phyloP scores from a whole-genome alignment of 805 yeast species.

The Wickerhamiella sergipiensis region DNA sequence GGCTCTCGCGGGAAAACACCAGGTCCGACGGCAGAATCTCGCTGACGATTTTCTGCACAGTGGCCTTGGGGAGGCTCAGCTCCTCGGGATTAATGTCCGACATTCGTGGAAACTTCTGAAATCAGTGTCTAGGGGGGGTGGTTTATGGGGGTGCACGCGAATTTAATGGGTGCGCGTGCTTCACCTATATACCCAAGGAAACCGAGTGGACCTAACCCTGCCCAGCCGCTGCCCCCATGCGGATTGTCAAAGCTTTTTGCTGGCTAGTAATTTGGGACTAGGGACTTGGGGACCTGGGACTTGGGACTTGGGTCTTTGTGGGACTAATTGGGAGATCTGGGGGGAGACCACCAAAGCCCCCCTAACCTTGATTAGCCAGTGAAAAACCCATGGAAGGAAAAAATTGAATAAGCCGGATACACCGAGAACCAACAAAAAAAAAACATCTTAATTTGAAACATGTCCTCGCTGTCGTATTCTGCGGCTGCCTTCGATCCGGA shows the following conservation, averaged over 20 bases:
- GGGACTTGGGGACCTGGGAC: no score
- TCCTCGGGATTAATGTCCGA: conserved; percentile 22
- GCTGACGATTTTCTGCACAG: conserved; percentile 86
- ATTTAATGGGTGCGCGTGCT: not conserved
- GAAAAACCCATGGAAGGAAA: not conserved
- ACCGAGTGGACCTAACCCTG: not conserved
- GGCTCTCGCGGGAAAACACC: conserved; percentile 80
- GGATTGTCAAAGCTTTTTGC: no score
- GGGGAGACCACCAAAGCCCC: not conserved
- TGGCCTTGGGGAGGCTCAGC: conserved; percentile 41
- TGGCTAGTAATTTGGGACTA: no score
- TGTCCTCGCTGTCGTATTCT: conserved; percentile 10
- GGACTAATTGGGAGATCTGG: no score
- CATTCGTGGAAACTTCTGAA: conserved; percentile 5
- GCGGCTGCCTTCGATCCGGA: conserved; percentile 41
- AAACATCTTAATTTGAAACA: no score
- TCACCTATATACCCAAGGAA: not conserved
- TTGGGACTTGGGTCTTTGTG: no score
- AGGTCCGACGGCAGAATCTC: conserved; percentile 84
- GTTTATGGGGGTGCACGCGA: not conserved
- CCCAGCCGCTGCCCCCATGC: not conserved
- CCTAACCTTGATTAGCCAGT: not conserved
- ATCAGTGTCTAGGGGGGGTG: not conserved
- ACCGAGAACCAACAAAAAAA: no score
- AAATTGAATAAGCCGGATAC: not conserved